Base-by-base conservation (phyloP, 106 monocot species). In the Dioscorea alata region DNA sequence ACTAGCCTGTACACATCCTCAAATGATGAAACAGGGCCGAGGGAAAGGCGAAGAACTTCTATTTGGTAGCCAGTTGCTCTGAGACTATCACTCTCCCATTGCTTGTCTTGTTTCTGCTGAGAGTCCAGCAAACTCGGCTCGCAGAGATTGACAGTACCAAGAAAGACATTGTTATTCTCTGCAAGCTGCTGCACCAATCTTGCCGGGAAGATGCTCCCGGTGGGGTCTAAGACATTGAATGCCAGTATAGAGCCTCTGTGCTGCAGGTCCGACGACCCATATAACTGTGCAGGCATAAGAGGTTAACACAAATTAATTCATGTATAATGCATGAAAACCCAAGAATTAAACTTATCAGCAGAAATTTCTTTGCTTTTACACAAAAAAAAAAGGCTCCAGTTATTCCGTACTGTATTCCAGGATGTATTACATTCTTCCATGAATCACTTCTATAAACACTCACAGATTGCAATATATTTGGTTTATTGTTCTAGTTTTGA, bases 141-240 rank as follows among this genome's bases (percentile, higher is more conserved):
- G 23, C 22, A 12, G 5, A 78, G 65, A 66, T 49, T 66, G 15
- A 53, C 17, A 19, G 23, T 19, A 42, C 58, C 77, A 32, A 78
- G 60, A 28, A 78, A 50, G 50, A 78, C 71, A 58, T 71, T 71
- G 66, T 34, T 71, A 49, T 59, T 71, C 71, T n/a, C 49, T 61
- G 77, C 77, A 20, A 78, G 71, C 50, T 71, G 58, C 65, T 71
- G 71, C 59, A 78, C 71, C 13, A 71, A 60, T 60, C 60, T 71
- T 33, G 77, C 65, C 60, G 77, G 71, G 66, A 78, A 66, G 22
- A 78, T 65, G 60, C 20, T 60, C 60, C 77, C 77, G n/a, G 77
- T 78, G 7, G 71, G 23, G 33, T 78, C 77, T 20, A 71, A 34
- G 50, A 78, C 59, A 66, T 78, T 78, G 24, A 78, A 78, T 61